Base-by-base conservation (phyloP, 805 yeast genomes). In the Monosporozyma aerobia region DNA sequence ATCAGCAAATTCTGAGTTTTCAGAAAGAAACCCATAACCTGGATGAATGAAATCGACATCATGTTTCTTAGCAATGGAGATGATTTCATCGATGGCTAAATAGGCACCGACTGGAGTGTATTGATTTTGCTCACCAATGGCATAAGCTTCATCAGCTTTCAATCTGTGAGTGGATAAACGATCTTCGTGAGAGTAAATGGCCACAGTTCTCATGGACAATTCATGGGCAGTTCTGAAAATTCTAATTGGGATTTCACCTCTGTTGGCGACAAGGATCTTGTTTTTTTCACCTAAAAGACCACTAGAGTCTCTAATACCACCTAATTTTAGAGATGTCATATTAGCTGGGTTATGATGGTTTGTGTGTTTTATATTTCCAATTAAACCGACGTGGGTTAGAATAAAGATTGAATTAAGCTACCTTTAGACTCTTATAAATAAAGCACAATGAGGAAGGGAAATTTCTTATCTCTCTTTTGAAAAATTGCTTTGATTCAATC, bases 191-290 rank as follows among this genome's bases (percentile, higher is more conserved):
- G 97, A 90, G 71, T 90, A 92, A 66, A 92, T 85, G 47, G 98
- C 99, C 44, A 94, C 97, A 0, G 99, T 90, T 65, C 87, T 90
- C 96, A 94, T 88, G 23, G 96, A 86, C 65, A 92, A 77, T 72
- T 92, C 99, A 73, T 94, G 99, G 56, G 99, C 99, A 39, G 97
- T 85, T 73, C 99, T 81, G 73, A 92, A 92, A 69, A 92, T 90
- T 73, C 94, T 74, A 64, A 85, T 83, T 45, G 92, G 92, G 62
- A 85, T 85, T 70, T 86, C 92, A 62, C 92, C 94, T 73, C 94
- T 76, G 74, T 85, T 85, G 58, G 92, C 92, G 43, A 87, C 94
- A 57, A 87, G 73, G 65, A 86, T 79, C 75, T 82, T 82, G 69
- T 70, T 71, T 50, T 71, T 65, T 51, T 68, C 65, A 41, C 77